These are phyloP conservation scores for Pseudogymnoascus sp. DNA, from an alignment of 2,329 filamentous ascomycete genomes.

Conservation along the genomic window DNA sequence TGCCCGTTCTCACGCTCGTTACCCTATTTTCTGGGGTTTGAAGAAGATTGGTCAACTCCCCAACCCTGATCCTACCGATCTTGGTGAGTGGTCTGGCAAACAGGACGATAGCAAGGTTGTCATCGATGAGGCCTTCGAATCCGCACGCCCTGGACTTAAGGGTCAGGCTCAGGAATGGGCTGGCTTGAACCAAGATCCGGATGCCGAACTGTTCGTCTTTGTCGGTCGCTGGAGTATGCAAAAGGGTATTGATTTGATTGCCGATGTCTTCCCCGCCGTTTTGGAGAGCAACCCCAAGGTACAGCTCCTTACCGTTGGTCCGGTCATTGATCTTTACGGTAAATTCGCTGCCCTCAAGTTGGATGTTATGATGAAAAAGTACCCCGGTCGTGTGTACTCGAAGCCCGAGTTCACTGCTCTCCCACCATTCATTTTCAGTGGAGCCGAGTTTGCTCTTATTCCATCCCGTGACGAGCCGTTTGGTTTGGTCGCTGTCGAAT, in stretches of 20 bases:
- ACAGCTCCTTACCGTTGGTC: slow-evolving; percentile 55
- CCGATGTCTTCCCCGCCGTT: slow-evolving; percentile 55
- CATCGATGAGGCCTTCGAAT: slow-evolving; percentile 47
- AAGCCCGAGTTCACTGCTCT: slow-evolving; percentile 59
- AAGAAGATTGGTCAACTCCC: slow-evolving; percentile 59
- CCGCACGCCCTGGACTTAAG: slow-evolving; percentile 42
- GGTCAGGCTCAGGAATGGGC: slow-evolving; percentile 60
- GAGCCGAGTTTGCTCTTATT: slow-evolving; percentile 60
- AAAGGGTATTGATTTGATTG: slow-evolving; percentile 60
- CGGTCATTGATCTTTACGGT: slow-evolving; percentile 59
- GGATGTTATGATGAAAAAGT: slow-evolving; percentile 53
- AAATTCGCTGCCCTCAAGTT: slow-evolving; percentile 60
- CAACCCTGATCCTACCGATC: slow-evolving; percentile 56
- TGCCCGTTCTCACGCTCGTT: slow-evolving; percentile 55
- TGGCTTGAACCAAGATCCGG: slow-evolving; percentile 49
- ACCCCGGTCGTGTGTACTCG: slow-evolving; percentile 57
- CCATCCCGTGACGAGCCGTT: slow-evolving; percentile 62
- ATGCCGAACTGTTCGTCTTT: slow-evolving; percentile 59
- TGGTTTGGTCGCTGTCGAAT: slow-evolving; percentile 59
- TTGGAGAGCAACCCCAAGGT: slow-evolving; percentile 50
- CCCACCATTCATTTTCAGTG: slow-evolving; percentile 58
- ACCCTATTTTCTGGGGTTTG: slow-evolving; percentile 60
- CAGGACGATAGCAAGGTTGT: slow-evolving; percentile 39
- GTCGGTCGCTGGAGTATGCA: slow-evolving; percentile 62
- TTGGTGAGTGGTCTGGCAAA: slow-evolving; percentile 45